Base-by-base conservation (phyloP, 2,329 filamentous ascomycete genomes). In the Neurospora crassa region DNA sequence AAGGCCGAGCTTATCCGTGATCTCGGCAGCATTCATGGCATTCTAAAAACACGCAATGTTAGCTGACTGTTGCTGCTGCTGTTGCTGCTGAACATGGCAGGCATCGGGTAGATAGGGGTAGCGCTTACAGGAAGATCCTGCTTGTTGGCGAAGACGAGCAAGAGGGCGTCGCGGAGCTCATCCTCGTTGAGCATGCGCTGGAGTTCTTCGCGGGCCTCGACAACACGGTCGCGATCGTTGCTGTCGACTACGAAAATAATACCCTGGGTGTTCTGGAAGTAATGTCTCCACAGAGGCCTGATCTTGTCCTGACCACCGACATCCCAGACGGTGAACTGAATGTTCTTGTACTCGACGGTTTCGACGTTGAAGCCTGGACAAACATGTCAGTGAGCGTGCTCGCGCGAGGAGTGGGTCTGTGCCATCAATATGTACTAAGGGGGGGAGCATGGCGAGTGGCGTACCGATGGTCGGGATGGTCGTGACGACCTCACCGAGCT, bases 301-400 rank as follows among this genome's bases (percentile, higher is more conserved):
- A 99, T 99, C 92, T 98, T 98, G 90, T 99, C 96, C 88, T 99
- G 96, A 84, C 96, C 96, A 88, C 96, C 96, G 81, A 99, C 96
- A 87, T 98, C 96, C 96, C 96, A 99, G 82, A 99, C 96, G 83
- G 95, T 98, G 89, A 99, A 99, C 83, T 97, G 94, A 80, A 97
- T 97, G 90, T 99, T 99, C 90, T 97, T 97, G 89, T 98, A 98
- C 83, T 97, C 94, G 83, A 99, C 96, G 71, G 96, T 98, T 89
- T 99, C 96, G 83, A 99, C 96, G 87, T 99, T 99, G 91, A 99
- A 99, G 80, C 96, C 92, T 94, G 76, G 76, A 5, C 29, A 29
- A 29, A 29, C 3, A 29, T 41, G 73, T 81, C 72, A 80, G 78
- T 70, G 73, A 68, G 53, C 12, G 18, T 63, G 67, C 68, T 72